A percentile compares a stretch with the other conserved stretches of the same genome.
Conservation (phyloP, 192 early-diverging fungal species). For the Gigaspora rosea region DNA sequence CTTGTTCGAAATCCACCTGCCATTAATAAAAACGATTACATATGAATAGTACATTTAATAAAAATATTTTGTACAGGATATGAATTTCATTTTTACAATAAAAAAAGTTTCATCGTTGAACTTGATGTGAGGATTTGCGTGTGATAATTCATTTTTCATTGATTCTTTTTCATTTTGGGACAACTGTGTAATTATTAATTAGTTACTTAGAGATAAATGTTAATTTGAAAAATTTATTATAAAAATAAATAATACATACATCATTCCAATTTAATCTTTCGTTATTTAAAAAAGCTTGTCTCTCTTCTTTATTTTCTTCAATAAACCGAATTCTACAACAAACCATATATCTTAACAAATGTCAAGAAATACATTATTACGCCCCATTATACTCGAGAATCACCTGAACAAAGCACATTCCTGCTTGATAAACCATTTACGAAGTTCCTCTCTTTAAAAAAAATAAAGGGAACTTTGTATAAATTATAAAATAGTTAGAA, state of each 20-base stretch:
- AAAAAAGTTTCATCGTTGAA: too few relatives aligned
- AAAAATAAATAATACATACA: slow-evolving; percentile 33
- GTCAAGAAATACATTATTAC: too few relatives aligned
- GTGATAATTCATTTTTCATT: slow-evolving; percentile 32
- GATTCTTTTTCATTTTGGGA: slow-evolving; percentile 36
- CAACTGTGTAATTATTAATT: slow-evolving; percentile 28
- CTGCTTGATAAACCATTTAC: too few relatives aligned
- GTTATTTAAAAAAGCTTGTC: slow-evolving; percentile 56
- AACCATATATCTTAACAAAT: too few relatives aligned
- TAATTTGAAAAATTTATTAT: not conserved
- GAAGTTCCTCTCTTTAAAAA: too few relatives aligned
- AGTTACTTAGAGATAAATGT: not conserved
- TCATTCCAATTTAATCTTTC: slow-evolving; percentile 53
- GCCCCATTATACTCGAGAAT: too few relatives aligned
- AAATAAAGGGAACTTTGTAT: too few relatives aligned
- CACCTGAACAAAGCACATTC: too few relatives aligned
- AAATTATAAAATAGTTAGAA: too few relatives aligned
- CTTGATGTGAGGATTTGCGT: too few relatives aligned
- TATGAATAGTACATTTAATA: not conserved
- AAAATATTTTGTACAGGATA: not conserved
- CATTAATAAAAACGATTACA: not conserved
- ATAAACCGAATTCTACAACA: slow-evolving; percentile 46
- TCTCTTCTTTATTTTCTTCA: slow-evolving; percentile 44
- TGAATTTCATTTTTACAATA: too few relatives aligned
- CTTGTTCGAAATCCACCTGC: slow-evolving; percentile 72